These are phyloP conservation scores for Skeletonema grethae DNA, from an alignment of 108 stramenopile genomes.

Conservation along the genomic window DNA sequence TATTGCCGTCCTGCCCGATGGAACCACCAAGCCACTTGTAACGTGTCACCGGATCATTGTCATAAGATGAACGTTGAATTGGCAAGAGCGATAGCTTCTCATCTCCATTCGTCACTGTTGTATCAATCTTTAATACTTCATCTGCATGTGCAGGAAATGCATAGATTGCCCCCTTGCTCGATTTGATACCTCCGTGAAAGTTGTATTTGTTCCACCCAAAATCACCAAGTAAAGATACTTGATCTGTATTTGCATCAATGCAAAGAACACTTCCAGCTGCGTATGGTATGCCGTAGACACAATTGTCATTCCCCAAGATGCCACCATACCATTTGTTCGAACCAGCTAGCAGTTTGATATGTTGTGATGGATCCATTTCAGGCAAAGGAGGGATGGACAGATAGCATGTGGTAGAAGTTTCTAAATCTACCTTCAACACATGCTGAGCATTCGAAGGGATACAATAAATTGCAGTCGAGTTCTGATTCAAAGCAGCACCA, in stretches of 20 bases:
- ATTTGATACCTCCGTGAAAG: constrained; percentile 85
- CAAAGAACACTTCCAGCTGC: constrained; percentile 58
- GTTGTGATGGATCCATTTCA: constrained; percentile 8
- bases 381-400: constrained; percentile 48
- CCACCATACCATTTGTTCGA: constrained; percentile 90
- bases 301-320: constrained; percentile 73
- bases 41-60: constrained; percentile 49
- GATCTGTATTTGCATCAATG: constrained; percentile 67
- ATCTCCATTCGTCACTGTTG: constrained; percentile 23
- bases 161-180: constrained; percentile 55
- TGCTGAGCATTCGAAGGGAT: constrained; percentile 80
- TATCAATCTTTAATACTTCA: constrained; percentile 71
- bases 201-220: constrained; percentile 67
- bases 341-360: constrained; percentile 51
- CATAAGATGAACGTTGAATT: constrained; percentile 58
- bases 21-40: constrained; percentile 89
- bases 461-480: constrained; percentile 81
- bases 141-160: constrained; percentile 78
- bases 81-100: constrained; percentile 29
- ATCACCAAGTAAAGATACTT: constrained; percentile 67
- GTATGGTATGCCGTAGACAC: constrained; percentile 84
- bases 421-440: constrained; percentile 77
- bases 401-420: constrained; percentile 63
- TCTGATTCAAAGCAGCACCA: constrained; percentile 75
- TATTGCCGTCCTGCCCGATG: constrained; percentile 77